Conservation (phyloP, 2,329 filamentous ascomycete species). For the Botryotinia calthae region DNA sequence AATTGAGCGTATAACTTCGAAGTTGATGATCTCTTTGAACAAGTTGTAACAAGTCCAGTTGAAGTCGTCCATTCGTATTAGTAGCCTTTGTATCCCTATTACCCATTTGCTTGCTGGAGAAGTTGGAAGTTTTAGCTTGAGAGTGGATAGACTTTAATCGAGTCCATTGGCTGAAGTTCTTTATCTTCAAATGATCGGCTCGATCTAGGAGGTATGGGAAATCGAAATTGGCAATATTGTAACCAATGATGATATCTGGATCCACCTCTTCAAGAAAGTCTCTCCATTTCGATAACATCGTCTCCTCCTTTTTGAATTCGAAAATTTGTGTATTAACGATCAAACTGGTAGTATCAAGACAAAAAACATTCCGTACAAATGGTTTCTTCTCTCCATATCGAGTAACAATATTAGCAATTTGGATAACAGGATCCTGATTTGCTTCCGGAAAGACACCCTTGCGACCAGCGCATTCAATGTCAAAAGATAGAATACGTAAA, state of each 20-base stretch:
- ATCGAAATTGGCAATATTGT: conserved; percentile 99
- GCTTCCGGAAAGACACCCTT: conserved; percentile 97
- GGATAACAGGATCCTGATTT: conserved; percentile 88
- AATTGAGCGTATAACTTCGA: conserved; percentile 95
- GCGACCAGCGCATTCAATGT: conserved; percentile 97
- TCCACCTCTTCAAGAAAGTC: conserved; percentile 87
- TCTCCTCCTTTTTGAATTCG: conserved; percentile 74
- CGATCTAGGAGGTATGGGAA: conserved; percentile 93
- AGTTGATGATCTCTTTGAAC: conserved; percentile 94
- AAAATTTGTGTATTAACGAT: conserved; percentile 95
- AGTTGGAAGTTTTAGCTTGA: conserved; percentile 73
- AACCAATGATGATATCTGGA: conserved; percentile 96
- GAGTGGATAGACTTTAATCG: conserved; percentile 71
- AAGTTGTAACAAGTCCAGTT: conserved; percentile 90
- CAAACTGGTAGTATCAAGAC: conserved; percentile 82
- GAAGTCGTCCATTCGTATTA: conserved; percentile 90
- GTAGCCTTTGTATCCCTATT: conserved; percentile 92
- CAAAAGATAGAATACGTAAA: conserved; percentile 87
- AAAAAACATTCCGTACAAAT: conserved; percentile 95
- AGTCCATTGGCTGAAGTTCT: conserved; percentile 82
- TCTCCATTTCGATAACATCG: conserved; percentile 91
- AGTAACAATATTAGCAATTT: conserved; percentile 96
- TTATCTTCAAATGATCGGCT: conserved; percentile 77
- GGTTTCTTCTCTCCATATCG: conserved; percentile 93
- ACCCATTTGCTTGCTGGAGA: conserved; percentile 98